Evolutionary conservation across 768 basidiomycete species (phyloP), one percentile per base, ranked within the genome.

Genomic region (Termitomyces sp.): DNA sequence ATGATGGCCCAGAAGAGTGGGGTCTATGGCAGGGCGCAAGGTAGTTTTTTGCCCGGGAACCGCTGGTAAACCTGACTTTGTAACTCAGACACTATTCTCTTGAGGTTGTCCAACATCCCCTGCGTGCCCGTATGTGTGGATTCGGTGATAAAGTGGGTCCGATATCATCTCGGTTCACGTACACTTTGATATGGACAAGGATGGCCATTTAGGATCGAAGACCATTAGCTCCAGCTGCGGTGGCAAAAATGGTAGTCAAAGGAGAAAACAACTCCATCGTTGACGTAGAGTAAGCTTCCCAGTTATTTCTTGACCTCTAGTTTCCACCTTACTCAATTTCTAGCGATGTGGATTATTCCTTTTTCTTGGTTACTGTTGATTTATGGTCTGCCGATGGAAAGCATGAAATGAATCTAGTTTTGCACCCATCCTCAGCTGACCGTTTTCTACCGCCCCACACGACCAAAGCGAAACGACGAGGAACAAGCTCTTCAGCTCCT

Each of bases 111-210:
- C 95, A 97, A 67, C 84, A 95, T 62, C 94, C 95, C 38, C 70
- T 91, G 44, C 84, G 94, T 40, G 95, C 94, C 46, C 83, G 94
- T 60, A 95, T 95, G 87, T 96, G 94, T 68, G 95, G 95, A 11
- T 95, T 96, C 69, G 94, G 94, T 42, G 93, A 97, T 77, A 96
- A 95, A 78, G 94, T 93, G 61, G 56, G 66, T 60, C 51, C 36
- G 49, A 22, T n/a, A n/a, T n/a, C 46, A 47, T 52, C 59, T 61
- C 57, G 60, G 52, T 52, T 59, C 42, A 45, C 20, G 48, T 56
- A 52, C 60, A 45, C 38, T 40, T 55, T 58, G 36, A 61, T 56
- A 48, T 55, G 51, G 53, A 60, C 49, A 23, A 56, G n/a, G 52
- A 62, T 57, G 54, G 13, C 35, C 36, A 50, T 20, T 58, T 69